phyloP scores from a whole-genome alignment of 2,329 filamentous ascomycete genomes.

The Fusarium nygamai region DNA sequence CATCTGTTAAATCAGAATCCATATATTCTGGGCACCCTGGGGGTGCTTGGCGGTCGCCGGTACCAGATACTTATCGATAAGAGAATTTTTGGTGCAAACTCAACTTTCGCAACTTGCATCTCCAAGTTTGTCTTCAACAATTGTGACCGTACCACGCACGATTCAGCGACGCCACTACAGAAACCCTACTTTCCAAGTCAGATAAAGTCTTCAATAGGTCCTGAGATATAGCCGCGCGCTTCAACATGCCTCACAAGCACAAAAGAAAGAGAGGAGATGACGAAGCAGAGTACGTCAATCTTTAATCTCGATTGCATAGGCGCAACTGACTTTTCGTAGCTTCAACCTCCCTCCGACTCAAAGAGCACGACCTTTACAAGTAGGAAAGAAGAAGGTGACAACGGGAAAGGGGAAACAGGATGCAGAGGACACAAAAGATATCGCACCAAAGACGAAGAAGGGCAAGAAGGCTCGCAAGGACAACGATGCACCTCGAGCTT shows the following conservation, averaged over 20 bases:
- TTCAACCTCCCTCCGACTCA: constrained; percentile 62
- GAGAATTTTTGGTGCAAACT: constrained; percentile 39
- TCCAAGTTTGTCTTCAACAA: not conserved
- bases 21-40: not conserved
- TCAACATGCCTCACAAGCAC: constrained; percentile 85
- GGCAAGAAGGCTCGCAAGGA: constrained; percentile 57
- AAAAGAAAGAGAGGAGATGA: constrained; percentile 70
- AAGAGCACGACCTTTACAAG: constrained; percentile 62
- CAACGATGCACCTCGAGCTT: constrained; percentile 89
- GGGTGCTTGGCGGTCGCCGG: not conserved
- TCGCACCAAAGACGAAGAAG: constrained; percentile 52
- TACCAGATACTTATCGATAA: constrained; percentile 33
- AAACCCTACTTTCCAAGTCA: too few relatives aligned
- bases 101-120: not conserved
- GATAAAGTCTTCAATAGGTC: rapidly evolving
- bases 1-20: not conserved
- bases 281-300: constrained; percentile 34
- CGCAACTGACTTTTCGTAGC: constrained; percentile 46
- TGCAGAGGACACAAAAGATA: constrained; percentile 14
- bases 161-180: not conserved
- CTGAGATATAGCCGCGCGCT: not conserved
- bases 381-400: constrained; percentile 49
- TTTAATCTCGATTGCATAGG: not conserved
- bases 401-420: constrained; percentile 28
- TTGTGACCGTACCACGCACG: not conserved